phyloP scores from a whole-genome alignment of 805 yeast species.

The Saccharomycopsis malanga region DNA sequence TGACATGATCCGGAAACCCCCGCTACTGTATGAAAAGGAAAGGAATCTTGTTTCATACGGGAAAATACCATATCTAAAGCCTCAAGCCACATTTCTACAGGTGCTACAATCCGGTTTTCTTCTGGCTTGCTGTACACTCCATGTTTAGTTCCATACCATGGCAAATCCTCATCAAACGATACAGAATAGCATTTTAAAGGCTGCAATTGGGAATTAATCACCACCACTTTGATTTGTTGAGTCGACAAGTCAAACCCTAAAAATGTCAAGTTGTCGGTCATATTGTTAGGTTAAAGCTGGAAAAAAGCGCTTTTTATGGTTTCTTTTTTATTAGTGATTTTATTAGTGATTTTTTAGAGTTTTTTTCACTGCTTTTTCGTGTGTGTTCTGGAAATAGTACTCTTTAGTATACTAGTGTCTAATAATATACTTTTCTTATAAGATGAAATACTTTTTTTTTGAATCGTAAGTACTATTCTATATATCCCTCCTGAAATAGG shows the following conservation, averaged over 20 bases:
- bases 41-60: conserved; percentile 40
- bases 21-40: conserved; percentile 52
- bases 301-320: no score
- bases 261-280: conserved; percentile 25
- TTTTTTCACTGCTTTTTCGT: no score
- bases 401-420: no score
- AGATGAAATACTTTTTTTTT: no score
- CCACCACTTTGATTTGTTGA: conserved; percentile 76
- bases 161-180: conserved; percentile 62
- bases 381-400: no score
- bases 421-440: no score
- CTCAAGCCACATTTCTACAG: conserved; percentile 87
- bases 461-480: no score
- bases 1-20: conserved; percentile 84
- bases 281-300: no score
- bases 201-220: conserved; percentile 46
- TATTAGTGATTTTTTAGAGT: neutral
- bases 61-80: conserved; percentile 61
- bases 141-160: conserved; percentile 55
- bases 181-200: conserved; percentile 54
- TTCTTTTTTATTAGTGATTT: no score
- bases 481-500: no score
- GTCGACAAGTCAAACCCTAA: conserved; percentile 86
- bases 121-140: conserved; percentile 55
- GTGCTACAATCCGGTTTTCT: conserved; percentile 61